phyloP scores from a whole-genome alignment of 768 basidiomycete genomes.

The Leccinum ochraceum region DNA sequence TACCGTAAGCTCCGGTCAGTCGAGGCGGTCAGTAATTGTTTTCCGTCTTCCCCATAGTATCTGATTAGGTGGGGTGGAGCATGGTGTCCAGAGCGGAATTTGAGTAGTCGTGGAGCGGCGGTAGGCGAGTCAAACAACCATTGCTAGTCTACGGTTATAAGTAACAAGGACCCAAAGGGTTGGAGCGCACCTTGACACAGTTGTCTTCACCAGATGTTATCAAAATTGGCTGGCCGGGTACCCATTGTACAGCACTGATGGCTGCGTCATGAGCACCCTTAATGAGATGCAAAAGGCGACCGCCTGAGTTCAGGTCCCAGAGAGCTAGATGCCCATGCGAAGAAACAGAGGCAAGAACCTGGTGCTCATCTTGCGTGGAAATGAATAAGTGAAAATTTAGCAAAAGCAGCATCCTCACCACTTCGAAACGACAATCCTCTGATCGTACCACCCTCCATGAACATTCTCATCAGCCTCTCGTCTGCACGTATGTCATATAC shows the following conservation, averaged over 20 bases:
- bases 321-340: constrained; percentile 86
- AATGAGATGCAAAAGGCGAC: constrained; percentile 80
- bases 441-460: constrained; percentile 86
- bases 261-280: constrained; percentile 88
- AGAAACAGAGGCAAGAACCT: constrained; percentile 85
- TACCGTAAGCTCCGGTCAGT: constrained; percentile 86
- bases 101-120: constrained; percentile 80
- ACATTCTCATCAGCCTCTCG: constrained; percentile 84
- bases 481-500: constrained; percentile 91
- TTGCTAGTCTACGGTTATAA: constrained; percentile 60
- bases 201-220: constrained; percentile 93
- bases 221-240: constrained; percentile 88
- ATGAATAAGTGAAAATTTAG: constrained; percentile 4
- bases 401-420: constrained; percentile 50
- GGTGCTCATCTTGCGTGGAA: constrained; percentile 67
- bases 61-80: constrained; percentile 88
- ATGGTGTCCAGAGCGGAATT: constrained; percentile 91
- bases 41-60: constrained; percentile 97
- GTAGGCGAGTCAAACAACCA: constrained; percentile 96
- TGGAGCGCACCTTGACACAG: constrained; percentile 75
- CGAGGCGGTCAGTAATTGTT: constrained; percentile 87
- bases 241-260: constrained; percentile 84
- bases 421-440: constrained; percentile 81
- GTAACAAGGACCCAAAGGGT: neutral
- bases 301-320: constrained; percentile 89